Conservation (phyloP, 495 filamentous ascomycete genomes). For the Aspergillus sclerotiicarbonarius region DNA sequence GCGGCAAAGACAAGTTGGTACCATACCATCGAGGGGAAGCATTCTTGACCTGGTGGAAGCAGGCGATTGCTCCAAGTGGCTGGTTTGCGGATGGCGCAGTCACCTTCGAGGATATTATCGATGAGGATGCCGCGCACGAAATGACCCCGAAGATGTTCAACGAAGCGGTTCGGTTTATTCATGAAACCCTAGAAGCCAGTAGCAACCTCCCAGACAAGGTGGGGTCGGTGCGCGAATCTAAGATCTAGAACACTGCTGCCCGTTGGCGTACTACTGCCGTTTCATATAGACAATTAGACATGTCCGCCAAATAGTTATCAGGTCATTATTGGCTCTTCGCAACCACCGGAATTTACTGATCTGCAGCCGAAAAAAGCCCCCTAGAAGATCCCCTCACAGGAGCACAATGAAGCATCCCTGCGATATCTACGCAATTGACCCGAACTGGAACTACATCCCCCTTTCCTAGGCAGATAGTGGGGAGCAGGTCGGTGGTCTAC, state of each 20-base stretch:
- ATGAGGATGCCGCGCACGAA: conserved; percentile 68
- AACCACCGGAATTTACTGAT: too few species aligned
- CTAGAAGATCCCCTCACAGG: too few species aligned
- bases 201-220: conserved; percentile 18
- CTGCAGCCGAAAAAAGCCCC: too few species aligned
- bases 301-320: too few species aligned
- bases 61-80: conserved; percentile 47
- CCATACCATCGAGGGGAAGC: conserved; percentile 67
- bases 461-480: too few species aligned
- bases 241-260: conserved; percentile 27
- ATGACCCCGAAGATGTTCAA: conserved; percentile 70
- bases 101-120: conserved; percentile 70
- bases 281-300: too few species aligned
- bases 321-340: too few species aligned
- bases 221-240: conserved; percentile 41
- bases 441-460: too few species aligned
- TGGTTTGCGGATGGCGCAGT: conserved; percentile 61
- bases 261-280: too few species aligned
- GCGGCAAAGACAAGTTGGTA: conserved; percentile 78
- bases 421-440: too few species aligned
- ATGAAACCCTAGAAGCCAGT: conserved; percentile 40
- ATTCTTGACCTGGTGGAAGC: conserved; percentile 71
- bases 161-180: conserved; percentile 66
- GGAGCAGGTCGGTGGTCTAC: too few species aligned
- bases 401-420: too few species aligned